Percentiles rank a stretch among this genome's conserved stretches.
Conservation (phyloP, 2,329 filamentous ascomycete genomes). For the Colletotrichum truncatum region DNA sequence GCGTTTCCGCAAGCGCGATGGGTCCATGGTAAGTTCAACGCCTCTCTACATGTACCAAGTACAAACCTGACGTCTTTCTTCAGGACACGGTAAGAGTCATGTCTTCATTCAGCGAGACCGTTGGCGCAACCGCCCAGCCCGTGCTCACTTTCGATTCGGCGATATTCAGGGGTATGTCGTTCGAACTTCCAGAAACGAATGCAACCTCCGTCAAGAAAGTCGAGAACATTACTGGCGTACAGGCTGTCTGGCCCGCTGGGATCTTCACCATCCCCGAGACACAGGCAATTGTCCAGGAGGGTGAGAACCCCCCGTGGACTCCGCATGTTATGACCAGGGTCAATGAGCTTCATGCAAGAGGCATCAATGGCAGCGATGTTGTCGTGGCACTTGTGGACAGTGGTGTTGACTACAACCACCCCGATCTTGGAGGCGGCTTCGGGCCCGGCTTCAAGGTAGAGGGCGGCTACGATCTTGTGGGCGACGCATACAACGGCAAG, state of each 20-base stretch:
- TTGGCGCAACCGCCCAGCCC: no score
- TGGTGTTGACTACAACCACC: background rate
- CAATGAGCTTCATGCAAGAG: background rate
- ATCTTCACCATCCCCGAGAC: background rate
- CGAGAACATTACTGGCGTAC: no score
- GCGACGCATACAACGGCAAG: constrained; percentile 30
- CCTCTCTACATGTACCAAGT: no score
- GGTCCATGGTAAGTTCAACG: no score
- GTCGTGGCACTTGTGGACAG: background rate
- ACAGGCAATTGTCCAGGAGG: background rate
- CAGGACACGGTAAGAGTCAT: no score
- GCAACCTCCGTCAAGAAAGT: no score
- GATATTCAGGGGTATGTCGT: no score
- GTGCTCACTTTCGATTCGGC: no score
- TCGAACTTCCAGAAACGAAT: no score
- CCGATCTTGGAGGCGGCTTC: constrained; percentile 9
- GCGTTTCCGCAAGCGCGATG: no score
- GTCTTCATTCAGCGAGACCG: no score
- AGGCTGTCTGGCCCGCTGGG: background rate
- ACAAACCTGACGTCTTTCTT: no score
- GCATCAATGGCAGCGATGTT: background rate
- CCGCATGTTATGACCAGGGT: background rate
- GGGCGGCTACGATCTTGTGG: constrained; percentile 36
- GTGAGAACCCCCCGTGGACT: background rate
- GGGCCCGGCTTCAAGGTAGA: constrained; percentile 31